phyloP scores from a whole-genome alignment of 176 grass and related monocot genomes.

The Pharus latifolius region DNA sequence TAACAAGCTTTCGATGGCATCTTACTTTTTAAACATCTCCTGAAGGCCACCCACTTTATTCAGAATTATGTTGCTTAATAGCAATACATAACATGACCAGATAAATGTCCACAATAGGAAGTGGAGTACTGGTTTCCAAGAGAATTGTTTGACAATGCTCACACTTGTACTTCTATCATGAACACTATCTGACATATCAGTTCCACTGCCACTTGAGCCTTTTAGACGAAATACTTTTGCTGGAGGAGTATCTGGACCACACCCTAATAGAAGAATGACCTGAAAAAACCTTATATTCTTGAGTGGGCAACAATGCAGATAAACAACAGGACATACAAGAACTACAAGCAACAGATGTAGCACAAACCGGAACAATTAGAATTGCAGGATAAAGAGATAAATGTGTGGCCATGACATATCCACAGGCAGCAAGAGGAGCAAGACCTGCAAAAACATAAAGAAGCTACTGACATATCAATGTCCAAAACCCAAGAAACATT shows the following conservation, averaged over 20 bases:
- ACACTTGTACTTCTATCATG: constrained; percentile 7
- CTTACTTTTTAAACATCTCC: constrained; percentile 96
- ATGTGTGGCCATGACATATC: constrained; percentile 89
- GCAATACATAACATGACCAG: constrained; percentile 64
- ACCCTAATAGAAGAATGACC: constrained; percentile 75
- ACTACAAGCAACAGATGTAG: background rate
- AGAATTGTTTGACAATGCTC: constrained; percentile 35
- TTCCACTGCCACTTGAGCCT: constrained; percentile 17
- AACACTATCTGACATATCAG: background rate
- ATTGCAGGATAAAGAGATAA: constrained; percentile 82
- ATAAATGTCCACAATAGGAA: constrained; percentile 65
- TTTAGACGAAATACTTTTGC: constrained; percentile 52
- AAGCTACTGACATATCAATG: background rate
- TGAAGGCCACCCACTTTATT: constrained; percentile 54
- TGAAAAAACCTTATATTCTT: constrained; percentile 21
- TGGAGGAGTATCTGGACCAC: constrained; percentile 79
- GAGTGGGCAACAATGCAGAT: background rate
- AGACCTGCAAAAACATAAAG: constrained; percentile 44
- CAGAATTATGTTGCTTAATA: constrained; percentile 61
- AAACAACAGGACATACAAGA: constrained; percentile 5
- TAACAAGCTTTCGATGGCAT: background rate
- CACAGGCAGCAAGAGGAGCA: constrained; percentile 82
- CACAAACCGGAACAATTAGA: constrained; percentile 72
- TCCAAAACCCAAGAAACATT: constrained; percentile 3
- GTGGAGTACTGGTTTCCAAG: constrained; percentile 39